Conservation (phyloP, 176 grass and related monocot species). For the barley (Hordeum vulgare) region DNA sequence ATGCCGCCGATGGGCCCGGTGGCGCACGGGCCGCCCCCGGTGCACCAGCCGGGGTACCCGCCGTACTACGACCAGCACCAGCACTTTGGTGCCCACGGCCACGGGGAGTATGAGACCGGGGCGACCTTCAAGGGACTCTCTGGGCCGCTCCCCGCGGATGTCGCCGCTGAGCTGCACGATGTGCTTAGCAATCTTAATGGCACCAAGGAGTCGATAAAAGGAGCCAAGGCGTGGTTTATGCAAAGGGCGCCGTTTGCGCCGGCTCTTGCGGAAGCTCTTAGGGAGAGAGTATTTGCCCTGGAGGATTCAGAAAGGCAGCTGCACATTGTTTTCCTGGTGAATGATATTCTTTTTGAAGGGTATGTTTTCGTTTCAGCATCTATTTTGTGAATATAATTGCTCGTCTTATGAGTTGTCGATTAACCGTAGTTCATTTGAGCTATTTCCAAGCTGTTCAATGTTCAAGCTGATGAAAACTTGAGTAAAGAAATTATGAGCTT, state of each 20-base stretch:
- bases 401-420: background rate
- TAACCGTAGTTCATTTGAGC: background rate
- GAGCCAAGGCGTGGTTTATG: conserved; percentile 89
- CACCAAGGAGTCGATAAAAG: conserved; percentile 97
- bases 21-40: conserved; percentile 36
- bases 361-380: conserved; percentile 5
- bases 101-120: conserved; percentile 47
- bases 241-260: conserved; percentile 66
- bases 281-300: conserved; percentile 66
- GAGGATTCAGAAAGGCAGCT: conserved; percentile 94
- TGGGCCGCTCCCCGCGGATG: conserved; percentile 66
- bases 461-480: background rate
- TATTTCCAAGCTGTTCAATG: background rate
- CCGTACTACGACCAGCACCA: conserved; percentile 72
- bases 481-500: background rate
- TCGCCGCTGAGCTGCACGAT: conserved; percentile 69
- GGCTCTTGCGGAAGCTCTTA: conserved; percentile 75
- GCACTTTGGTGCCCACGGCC: conserved; percentile 40
- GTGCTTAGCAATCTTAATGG: conserved; percentile 75
- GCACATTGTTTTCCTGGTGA: conserved; percentile 90
- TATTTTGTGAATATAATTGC: background rate
- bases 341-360: conserved; percentile 99
- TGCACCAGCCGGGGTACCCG: conserved; percentile 57
- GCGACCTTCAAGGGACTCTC: conserved; percentile 62
- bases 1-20: conserved; percentile 47